Percentiles rank a stretch among this genome's conserved stretches.
Evolutionary conservation across 2,329 filamentous ascomycete genomes (phyloP).

Genomic region (Remersonia thermophila): DNA sequence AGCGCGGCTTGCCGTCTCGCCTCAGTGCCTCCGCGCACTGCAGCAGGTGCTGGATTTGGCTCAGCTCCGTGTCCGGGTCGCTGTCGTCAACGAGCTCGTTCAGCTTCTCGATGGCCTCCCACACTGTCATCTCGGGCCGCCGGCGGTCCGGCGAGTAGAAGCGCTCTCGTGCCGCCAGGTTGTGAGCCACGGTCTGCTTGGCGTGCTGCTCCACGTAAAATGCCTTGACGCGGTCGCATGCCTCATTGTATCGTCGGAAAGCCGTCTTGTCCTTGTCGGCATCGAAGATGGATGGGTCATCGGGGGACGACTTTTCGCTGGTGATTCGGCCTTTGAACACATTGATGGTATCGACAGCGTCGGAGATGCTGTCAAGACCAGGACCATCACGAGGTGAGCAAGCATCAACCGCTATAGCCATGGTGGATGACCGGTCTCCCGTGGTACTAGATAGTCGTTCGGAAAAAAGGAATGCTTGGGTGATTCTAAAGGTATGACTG

Average conservation of each 20-base stretch:
- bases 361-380: conserved; percentile 24
- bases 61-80: conserved; percentile 77
- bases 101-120: conserved; percentile 86
- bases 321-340: conserved; percentile 16
- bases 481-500: too few species aligned
- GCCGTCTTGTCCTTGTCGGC: conserved; percentile 22
- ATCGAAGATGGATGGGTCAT: conserved; percentile 19
- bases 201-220: conserved; percentile 67
- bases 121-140: conserved; percentile 66
- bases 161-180: conserved; percentile 63
- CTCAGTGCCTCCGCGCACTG: conserved; percentile 85
- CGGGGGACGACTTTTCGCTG: conserved; percentile 6
- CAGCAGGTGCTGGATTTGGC: conserved; percentile 80
- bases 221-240: conserved; percentile 71
- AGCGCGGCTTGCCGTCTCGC: conserved; percentile 67
- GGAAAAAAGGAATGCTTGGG: too few species aligned
- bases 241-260: conserved; percentile 62
- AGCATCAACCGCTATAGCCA: conserved; percentile 20
- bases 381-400: conserved; percentile 14
- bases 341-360: conserved; percentile 25
- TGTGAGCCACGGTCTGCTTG: conserved; percentile 72
- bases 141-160: conserved; percentile 52
- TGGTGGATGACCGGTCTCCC: too few species aligned
- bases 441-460: too few species aligned
- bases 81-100: conserved; percentile 85